Evolutionary conservation across 2,329 filamentous ascomycete genomes (phyloP).

Genomic region (Tricladium varicosporioides): DNA sequence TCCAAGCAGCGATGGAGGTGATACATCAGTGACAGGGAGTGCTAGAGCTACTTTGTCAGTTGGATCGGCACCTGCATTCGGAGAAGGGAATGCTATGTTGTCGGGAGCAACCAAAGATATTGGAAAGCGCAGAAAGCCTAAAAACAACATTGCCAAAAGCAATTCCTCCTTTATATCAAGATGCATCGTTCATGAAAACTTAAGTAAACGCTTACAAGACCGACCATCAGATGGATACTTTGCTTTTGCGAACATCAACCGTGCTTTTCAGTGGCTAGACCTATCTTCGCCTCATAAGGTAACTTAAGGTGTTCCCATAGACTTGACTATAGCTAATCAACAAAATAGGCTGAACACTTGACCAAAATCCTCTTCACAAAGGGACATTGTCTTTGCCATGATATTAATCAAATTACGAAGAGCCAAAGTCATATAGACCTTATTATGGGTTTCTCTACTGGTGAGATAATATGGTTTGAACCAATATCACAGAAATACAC

Average conservation of each 20-base stretch:
- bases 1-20: constrained; percentile 54
- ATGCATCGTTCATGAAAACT: constrained; percentile 82
- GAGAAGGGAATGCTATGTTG: constrained; percentile 79
- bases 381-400: constrained; percentile 91
- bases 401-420: constrained; percentile 84
- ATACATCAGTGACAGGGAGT: constrained; percentile 49
- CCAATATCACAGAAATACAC: constrained; percentile 95
- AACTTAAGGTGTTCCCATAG: constrained; percentile 2
- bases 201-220: constrained; percentile 77
- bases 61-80: constrained; percentile 65
- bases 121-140: constrained; percentile 85
- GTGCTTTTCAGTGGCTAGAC: constrained; percentile 95
- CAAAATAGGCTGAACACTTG: constrained; percentile 72
- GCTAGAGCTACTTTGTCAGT: constrained; percentile 32
- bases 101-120: constrained; percentile 64
- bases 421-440: constrained; percentile 79
- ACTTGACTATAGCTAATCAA: constrained; percentile 27
- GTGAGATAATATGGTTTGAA: constrained; percentile 98
- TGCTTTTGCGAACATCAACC: constrained; percentile 92
- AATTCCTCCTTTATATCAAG: constrained; percentile 98
- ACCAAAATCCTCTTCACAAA: constrained; percentile 97
- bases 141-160: constrained; percentile 97
- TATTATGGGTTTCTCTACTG: constrained; percentile 92
- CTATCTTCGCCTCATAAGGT: constrained; percentile 72
- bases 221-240: constrained; percentile 77